These are phyloP conservation scores for Dentipellis sp. DNA, from an alignment of 768 basidiomycete genomes.

Conservation along the genomic window DNA sequence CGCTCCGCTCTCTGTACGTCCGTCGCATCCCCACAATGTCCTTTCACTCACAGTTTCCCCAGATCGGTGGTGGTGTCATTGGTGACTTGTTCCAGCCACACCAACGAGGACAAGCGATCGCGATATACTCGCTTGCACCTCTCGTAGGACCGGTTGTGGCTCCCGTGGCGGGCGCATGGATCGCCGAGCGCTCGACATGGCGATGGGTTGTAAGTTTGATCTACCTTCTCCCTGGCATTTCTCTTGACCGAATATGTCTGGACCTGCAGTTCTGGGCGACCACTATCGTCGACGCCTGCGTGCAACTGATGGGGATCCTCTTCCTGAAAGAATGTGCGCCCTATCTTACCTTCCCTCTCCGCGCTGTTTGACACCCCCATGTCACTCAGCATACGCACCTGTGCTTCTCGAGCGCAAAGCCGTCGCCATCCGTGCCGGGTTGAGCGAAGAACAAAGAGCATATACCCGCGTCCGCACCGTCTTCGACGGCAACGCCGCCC, in stretches of 20 bases:
- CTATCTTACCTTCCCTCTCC: not conserved
- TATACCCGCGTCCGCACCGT: constrained; percentile 34
- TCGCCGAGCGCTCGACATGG: constrained; percentile 59
- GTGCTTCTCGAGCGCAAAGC: constrained; percentile 42
- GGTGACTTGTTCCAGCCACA: constrained; percentile 56
- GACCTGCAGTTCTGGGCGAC: not conserved
- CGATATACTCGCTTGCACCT: constrained; percentile 57
- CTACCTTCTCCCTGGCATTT: not conserved
- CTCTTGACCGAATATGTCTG: no score
- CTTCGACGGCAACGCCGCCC: constrained; percentile 29
- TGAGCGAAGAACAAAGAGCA: constrained; percentile 38
- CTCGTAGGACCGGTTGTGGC: constrained; percentile 58
- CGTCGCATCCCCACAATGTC: not conserved
- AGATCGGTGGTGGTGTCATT: constrained; percentile 52
- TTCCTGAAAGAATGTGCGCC: constrained; percentile 56
- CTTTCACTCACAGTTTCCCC: not conserved
- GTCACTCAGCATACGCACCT: constrained; percentile 19
- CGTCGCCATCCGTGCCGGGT: constrained; percentile 28
- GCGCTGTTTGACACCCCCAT: not conserved
- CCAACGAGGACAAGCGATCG: constrained; percentile 55
- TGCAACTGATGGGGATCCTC: constrained; percentile 49
- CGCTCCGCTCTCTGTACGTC: constrained; percentile 24
- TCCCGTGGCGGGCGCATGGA: constrained; percentile 59
- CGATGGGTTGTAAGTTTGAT: constrained; percentile 49
- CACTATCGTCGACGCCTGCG: constrained; percentile 36